Evolutionary conservation across 192 early-diverging fungal species (phyloP), one percentile per base, ranked within the genome.

Genomic region (Fimicolochytrium jonesii): DNA sequence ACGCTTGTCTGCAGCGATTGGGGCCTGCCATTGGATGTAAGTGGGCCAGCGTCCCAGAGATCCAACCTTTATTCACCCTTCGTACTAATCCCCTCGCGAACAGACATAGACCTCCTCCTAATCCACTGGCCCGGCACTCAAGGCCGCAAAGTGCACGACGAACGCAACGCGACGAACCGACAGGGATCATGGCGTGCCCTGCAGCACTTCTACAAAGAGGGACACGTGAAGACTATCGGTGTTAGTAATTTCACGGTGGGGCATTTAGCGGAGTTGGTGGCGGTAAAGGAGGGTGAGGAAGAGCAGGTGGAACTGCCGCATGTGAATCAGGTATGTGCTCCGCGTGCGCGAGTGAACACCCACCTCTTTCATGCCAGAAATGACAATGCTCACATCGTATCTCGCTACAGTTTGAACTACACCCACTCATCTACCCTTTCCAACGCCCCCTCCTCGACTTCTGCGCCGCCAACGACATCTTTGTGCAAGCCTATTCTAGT

Each of bases 181-280:
- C 56, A 25, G 11, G 70, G 36, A 25, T 67, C 67, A 13, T 78
- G 72, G 72, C 54, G 48, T 0, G 77, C 77, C 6, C 64, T 78
- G 26, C 66, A 75, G 52, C 37, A 41, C 13, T 57, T 70, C 30
- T 22, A 55, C 43, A 65, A 60, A 17, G 67, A 71, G 30, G 71
- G 76, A 0, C 59, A 76, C 55, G 80, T 77, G 56, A 72, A 77
- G 31, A 71, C 70, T 32, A 90, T 91, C 53, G 89, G 89, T 10
- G 84, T 91, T 0, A 81, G 77, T 33, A 91, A 91, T 48, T 88
- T 81, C 70, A 66, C 73, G 15, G 74, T 72, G 20, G 46, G 56
- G 1, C 80, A 87, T 43, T 60, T 90, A n/a, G 63, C 79, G 34
- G 77, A 81, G 36, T 43, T 87, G 1, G 59, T 87, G 20, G n/a